Evolutionary conservation across 305 asterid genomes (phyloP), one percentile per base, ranked within the genome.

Genomic region (Nicotiana rustica): DNA sequence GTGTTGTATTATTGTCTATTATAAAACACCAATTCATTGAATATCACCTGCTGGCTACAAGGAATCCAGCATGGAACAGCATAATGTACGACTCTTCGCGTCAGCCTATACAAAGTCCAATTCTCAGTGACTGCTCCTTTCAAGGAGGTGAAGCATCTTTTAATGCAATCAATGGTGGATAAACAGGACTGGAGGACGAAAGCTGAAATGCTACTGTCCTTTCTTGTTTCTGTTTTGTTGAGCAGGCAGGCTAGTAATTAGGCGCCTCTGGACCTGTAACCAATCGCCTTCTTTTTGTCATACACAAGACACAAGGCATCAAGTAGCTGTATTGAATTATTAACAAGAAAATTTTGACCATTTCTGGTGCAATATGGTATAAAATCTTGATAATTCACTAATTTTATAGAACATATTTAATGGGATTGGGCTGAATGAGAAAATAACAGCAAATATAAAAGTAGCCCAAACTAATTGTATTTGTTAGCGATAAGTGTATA

Each of bases 31-130:
- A 80, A 80, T 83, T 83, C 84, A 78, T 67, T 84, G 86, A 66
- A 86, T 82, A 84, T 68, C 76, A 57, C 81, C 79, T 77, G 86
- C 87, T 82, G 85, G 87, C 77, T 55, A 71, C 29, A 66, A 83
- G 86, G 81, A 80, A 61, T 77, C 77, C 88, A 83, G 84, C 78
- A 80, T 78, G 68, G 19, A 60, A 81, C 66, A 52, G 35, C 79
- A 79, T 79, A 64, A 44, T 79, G 71, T 44, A 67, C 68, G 47
- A 64, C 69, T 66, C 41, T 55, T 47, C 6, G 67, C 67, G 3
- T 67, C 68, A 66, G 67, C 78, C 49, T 33, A 17, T 56, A 65
- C 55, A 75, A 15, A 75, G 65, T 52, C 65, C 80, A 29, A 52
- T 29, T 56, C 19, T 56, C 8, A 56, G 15, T 56, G 9, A 56